phyloP scores from a whole-genome alignment of 176 grass and related monocot species.

The Cenchrus fungigraminus region DNA sequence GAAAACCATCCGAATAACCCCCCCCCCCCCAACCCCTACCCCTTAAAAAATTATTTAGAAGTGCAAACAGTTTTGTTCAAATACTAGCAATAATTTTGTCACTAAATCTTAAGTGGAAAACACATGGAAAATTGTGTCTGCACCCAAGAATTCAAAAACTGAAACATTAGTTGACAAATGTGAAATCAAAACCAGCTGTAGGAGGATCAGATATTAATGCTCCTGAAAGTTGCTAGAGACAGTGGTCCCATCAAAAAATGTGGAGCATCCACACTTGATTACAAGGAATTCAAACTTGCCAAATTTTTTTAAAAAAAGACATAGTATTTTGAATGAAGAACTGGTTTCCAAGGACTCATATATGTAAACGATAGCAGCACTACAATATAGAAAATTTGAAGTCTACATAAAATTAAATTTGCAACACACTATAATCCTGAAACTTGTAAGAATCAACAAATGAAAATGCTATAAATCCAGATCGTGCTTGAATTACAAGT shows the following conservation, averaged over 20 bases:
- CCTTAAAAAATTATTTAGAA: neutral
- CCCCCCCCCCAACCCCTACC: too few relatives aligned
- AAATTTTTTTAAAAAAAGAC: neutral
- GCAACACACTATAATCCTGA: neutral
- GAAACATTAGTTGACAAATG: conserved; percentile 2
- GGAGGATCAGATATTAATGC: neutral
- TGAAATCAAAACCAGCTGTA: neutral
- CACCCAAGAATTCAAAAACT: neutral
- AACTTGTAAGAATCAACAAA: conserved; percentile 14
- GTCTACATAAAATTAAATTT: neutral
- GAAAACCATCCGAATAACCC: neutral
- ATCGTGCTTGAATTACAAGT: conserved; percentile 36
- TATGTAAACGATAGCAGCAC: neutral
- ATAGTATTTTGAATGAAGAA: neutral
- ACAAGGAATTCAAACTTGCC: neutral
- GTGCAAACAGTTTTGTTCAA: conserved; percentile 7
- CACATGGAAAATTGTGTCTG: neutral
- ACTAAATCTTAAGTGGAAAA: neutral
- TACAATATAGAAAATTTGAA: neutral
- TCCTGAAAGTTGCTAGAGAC: neutral
- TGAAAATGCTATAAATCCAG: conserved; percentile 15
- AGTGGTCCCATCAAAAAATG: neutral
- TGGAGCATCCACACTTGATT: neutral
- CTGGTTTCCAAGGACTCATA: neutral
- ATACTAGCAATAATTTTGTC: neutral